Percentiles rank a stretch among this genome's conserved stretches.
Evolutionary conservation across 2,329 filamentous ascomycete species (phyloP).

Genomic region (Fusarium guadeloupense): DNA sequence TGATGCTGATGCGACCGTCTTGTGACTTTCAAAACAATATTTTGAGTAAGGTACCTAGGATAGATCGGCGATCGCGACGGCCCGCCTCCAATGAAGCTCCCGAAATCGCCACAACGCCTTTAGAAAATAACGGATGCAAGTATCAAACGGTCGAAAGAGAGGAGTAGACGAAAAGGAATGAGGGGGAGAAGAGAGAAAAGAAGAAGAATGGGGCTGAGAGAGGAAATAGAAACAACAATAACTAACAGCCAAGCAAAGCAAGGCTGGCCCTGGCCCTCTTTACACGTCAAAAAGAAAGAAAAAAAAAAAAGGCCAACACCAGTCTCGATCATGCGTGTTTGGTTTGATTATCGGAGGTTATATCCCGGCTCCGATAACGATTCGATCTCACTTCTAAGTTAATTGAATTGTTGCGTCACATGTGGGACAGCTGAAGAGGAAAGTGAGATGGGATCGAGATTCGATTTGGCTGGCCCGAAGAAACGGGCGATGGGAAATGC

Average conservation of each 20-base stretch:
- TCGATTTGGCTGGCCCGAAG: conserved; percentile 8
- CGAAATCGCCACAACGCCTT: conserved; percentile 4
- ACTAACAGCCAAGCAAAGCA: not conserved
- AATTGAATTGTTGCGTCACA: conserved; percentile 3
- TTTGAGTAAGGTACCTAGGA: conserved; percentile 4
- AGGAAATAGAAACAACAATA: not conserved
- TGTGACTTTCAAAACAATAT: conserved; percentile 5
- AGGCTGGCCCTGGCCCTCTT: not conserved
- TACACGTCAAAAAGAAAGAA: too few species aligned
- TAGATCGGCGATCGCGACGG: conserved; percentile 18
- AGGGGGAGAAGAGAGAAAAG: conserved; percentile 6
- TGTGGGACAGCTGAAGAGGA: conserved; percentile 4
- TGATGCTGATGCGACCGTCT: conserved; percentile 5
- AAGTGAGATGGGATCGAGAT: conserved; percentile 30
- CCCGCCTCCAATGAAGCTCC: conserved; percentile 20
- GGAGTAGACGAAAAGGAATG: not conserved
- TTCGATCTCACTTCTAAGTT: conserved; percentile 7
- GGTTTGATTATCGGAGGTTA: conserved; percentile 18
- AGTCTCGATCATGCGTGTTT: conserved; percentile 8
- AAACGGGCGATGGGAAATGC: not conserved
- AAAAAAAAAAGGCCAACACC: too few species aligned
- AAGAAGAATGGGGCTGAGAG: not conserved
- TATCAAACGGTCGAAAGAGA: not conserved
- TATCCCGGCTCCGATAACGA: conserved; percentile 15
- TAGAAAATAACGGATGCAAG: conserved; percentile 11